Evolutionary conservation across 805 yeast species (phyloP).

Genomic region (Spathaspora sp.): DNA sequence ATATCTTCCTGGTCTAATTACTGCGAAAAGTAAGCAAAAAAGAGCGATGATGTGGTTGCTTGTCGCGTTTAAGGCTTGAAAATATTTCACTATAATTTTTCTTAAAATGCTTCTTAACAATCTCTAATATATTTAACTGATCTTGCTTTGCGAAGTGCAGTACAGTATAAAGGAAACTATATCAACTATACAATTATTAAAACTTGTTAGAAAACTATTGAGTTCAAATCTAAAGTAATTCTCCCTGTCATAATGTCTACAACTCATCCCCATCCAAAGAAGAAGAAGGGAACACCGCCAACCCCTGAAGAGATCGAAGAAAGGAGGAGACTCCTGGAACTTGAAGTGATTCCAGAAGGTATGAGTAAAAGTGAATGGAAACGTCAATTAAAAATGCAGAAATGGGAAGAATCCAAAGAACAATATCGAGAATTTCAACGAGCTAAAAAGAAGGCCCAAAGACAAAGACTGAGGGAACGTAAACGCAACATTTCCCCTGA

Average conservation of each 20-base stretch:
- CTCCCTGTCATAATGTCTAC: neutral
- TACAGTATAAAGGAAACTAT: too few species aligned
- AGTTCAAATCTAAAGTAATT: too few species aligned
- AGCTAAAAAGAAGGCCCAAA: slow-evolving; percentile 47
- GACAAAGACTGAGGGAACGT: slow-evolving; percentile 22
- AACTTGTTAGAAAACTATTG: too few species aligned
- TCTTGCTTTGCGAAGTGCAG: too few species aligned
- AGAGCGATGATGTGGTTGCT: too few species aligned
- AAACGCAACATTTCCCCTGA: slow-evolving; percentile 10
- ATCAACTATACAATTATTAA: too few species aligned
- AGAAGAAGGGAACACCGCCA: slow-evolving; percentile 6
- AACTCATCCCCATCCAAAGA: neutral
- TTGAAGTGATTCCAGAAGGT: slow-evolving; percentile 61
- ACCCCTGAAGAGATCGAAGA: slow-evolving; percentile 11
- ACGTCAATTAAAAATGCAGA: slow-evolving; percentile 53
- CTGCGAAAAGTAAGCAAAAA: too few species aligned
- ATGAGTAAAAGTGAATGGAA: slow-evolving; percentile 88
- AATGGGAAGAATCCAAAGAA: slow-evolving; percentile 63
- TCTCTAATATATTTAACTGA: too few species aligned
- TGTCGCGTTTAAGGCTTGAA: neutral
- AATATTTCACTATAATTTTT: neutral
- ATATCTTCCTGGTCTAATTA: too few species aligned
- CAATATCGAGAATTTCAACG: slow-evolving; percentile 52
- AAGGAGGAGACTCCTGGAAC: slow-evolving; percentile 6
- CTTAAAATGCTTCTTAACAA: neutral